Evolutionary conservation across 1,284 basidiomycete genomes (phyloP).

Genomic region (Naganishia cerealis): DNA sequence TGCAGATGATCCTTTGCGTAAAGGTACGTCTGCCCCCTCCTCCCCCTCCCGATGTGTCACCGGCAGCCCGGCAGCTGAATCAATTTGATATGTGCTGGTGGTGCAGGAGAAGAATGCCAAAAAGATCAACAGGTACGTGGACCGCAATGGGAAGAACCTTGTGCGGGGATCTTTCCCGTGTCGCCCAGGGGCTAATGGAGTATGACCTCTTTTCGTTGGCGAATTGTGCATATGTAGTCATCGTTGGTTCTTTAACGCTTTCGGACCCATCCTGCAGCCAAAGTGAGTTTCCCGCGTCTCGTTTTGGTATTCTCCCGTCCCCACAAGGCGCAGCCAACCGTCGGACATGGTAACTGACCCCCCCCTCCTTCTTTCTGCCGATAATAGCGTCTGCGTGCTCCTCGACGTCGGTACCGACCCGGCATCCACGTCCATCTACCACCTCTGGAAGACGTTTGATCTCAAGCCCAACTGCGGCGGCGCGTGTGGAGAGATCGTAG

Average conservation of each 20-base stretch:
- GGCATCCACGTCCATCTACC: conserved; percentile 83
- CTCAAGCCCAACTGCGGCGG: conserved; percentile 94
- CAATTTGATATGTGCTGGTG: neutral
- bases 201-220: too few relatives aligned
- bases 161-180: too few relatives aligned
- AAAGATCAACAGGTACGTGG: conserved; percentile 40
- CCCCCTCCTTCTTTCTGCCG: conserved; percentile 45
- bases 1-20: conserved; percentile 90
- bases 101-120: conserved; percentile 50
- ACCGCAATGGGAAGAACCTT: too few relatives aligned
- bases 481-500: conserved; percentile 95
- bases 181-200: neutral
- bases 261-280: conserved; percentile 45
- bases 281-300: conserved; percentile 40
- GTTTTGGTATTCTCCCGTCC: too few relatives aligned
- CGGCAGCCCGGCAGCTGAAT: neutral
- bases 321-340: too few relatives aligned
- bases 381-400: conserved; percentile 79
- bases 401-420: conserved; percentile 94
- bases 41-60: neutral
- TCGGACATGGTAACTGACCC: too few relatives aligned
- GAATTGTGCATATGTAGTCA: too few relatives aligned
- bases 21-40: conserved; percentile 79
- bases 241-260: conserved; percentile 81
- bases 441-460: conserved; percentile 96